These are phyloP conservation scores for Apiospora hydei DNA, from an alignment of 2,329 filamentous ascomycete genomes.

Conservation along the genomic window DNA sequence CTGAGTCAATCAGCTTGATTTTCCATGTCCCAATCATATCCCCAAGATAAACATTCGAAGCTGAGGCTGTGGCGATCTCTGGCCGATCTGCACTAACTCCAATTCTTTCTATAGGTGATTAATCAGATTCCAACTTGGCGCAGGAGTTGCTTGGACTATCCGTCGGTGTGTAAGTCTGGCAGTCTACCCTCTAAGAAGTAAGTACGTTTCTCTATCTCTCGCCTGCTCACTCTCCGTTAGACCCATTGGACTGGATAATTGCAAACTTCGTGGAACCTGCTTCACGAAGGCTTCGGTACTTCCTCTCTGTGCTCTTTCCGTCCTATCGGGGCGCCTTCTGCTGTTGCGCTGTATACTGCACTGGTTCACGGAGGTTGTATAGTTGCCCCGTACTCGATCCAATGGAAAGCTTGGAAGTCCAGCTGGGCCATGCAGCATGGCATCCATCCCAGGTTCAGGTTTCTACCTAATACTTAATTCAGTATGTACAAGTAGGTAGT, in stretches of 20 bases:
- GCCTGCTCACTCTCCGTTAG: neutral
- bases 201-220: neutral
- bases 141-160: neutral
- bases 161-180: neutral
- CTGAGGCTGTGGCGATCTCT: constrained; percentile 4
- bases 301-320: neutral
- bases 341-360: neutral
- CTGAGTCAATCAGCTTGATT: neutral
- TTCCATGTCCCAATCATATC: neutral
- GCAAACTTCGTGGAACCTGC: neutral
- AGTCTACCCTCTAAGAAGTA: neutral
- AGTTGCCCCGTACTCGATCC: constrained; percentile 11
- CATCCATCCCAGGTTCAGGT: neutral
- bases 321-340: neutral
- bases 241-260: neutral
- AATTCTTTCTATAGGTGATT: neutral
- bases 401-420: neutral
- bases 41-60: neutral
- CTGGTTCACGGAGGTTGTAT: neutral
- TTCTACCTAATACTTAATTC: neutral
- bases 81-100: neutral
- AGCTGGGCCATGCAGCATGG: neutral
- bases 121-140: neutral
- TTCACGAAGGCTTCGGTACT: neutral
- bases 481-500: neutral